phyloP scores from a whole-genome alignment of 2,329 filamentous ascomycete genomes.

The Beauveria bassiana region DNA sequence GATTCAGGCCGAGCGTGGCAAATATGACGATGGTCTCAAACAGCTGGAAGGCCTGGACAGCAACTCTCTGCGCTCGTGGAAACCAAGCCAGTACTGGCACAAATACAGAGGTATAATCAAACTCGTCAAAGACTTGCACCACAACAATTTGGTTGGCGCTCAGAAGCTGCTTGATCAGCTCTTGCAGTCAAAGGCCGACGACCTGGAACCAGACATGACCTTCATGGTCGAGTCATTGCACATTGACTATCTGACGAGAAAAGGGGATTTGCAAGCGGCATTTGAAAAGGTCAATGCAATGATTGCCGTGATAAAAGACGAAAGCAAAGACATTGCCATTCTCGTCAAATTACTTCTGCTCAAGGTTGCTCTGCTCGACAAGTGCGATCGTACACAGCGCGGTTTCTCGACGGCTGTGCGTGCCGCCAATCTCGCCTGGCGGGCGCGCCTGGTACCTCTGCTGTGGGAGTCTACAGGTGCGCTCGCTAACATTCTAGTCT shows the following conservation, averaged over 20 bases:
- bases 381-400: conserved; percentile 60
- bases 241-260: conserved; percentile 42
- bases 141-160: conserved; percentile 43
- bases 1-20: conserved; percentile 53
- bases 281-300: conserved; percentile 40
- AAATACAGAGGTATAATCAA: conserved; percentile 61
- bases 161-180: conserved; percentile 44
- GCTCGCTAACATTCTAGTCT: conserved; percentile 60
- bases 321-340: conserved; percentile 50
- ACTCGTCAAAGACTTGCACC: conserved; percentile 54
- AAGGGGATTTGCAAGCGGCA: conserved; percentile 39
- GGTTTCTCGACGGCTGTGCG: conserved; percentile 71
- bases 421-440: conserved; percentile 66
- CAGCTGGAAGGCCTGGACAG: conserved; percentile 41
- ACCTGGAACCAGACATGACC: conserved; percentile 44
- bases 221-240: conserved; percentile 45
- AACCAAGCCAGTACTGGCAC: conserved; percentile 66
- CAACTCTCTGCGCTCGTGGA: conserved; percentile 62
- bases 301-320: conserved; percentile 33
- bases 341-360: conserved; percentile 64
- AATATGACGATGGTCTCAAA: conserved; percentile 58
- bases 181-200: conserved; percentile 41
- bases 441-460: conserved; percentile 57
- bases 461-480: conserved; percentile 67
- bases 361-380: conserved; percentile 64